phyloP scores from a whole-genome alignment of 192 early-diverging fungal genomes.

The Coemansia sp. region DNA sequence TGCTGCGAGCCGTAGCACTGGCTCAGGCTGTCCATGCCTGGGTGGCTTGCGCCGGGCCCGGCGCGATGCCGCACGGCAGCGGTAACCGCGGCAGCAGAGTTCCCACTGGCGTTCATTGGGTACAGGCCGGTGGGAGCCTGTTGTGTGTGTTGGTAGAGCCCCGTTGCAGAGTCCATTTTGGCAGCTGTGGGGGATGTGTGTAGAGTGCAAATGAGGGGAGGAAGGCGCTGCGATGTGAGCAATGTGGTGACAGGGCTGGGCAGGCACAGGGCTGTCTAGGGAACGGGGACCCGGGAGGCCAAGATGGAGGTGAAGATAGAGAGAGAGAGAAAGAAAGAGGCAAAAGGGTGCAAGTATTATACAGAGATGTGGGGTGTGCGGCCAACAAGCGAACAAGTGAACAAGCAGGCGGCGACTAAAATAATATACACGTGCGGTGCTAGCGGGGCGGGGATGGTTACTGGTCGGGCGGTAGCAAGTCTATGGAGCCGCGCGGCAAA shows the following conservation, averaged over 20 bases:
- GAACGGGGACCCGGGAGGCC: background rate
- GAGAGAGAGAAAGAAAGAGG: background rate
- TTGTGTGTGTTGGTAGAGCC: conserved; percentile 21
- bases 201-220: background rate
- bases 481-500: no score
- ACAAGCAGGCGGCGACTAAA: no score
- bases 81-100: no score
- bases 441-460: no score
- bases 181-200: no score
- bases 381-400: background rate
- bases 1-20: conserved; percentile 2
- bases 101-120: conserved; percentile 15
- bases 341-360: background rate
- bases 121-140: conserved; percentile 19
- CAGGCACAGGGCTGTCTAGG: background rate
- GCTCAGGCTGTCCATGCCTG: background rate
- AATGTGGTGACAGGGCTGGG: background rate
- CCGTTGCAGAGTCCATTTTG: conserved; percentile 29
- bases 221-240: background rate
- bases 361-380: conserved; percentile 1
- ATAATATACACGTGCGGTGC: no score
- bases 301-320: background rate
- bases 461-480: no score
- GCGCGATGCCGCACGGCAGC: background rate
- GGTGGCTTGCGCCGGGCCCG: background rate